Evolutionary conservation across 164 flowering plant genomes (phyloP), one percentile per base, ranked within the genome.

Genomic region (Taxillus chinensis): DNA sequence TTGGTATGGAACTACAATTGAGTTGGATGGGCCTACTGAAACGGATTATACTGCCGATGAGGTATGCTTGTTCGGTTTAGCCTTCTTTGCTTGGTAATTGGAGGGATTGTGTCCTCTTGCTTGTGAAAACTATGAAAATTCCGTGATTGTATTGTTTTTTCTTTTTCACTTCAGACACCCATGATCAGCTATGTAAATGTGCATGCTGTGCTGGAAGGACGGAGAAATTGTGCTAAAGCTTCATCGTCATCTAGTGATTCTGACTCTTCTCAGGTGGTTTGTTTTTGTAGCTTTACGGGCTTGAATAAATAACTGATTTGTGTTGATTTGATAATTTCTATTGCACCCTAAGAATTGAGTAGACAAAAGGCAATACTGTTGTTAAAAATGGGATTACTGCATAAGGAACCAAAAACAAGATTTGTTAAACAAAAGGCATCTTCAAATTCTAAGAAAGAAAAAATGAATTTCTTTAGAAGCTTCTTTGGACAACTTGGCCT

Each of bases 1-100:
- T 37, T 93, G 99, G 99, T 78, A 86, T 73, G 97, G 99, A 53
- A 96, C 99, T 10, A 86, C 92, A 39, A 80, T 90, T 62, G 99
- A 93, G 69, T 74, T 90, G 80, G 89, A 90, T 61, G 93, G 96
- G 53, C 50, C 62, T 2, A 83, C 93, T 48, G 97, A 93, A 71
- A 88, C 92, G 37, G 96, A 93, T 68, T 93, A 93, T 70, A 83
- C 85, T 45, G 97, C 92, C 0, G 97, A 93, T 74, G 96, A 93
- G 97, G 99, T 87, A 73, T 60, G 43, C 52, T 11, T 15, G 56
- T 55, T 7, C 52, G 8, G 12, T 45, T 57, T 49, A 5, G 1
- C 9, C 12, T 45, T 11, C 40, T 0, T 39, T 15, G 57, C 16
- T 2, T 45, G 7, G 53, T 42, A 55, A 39, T 40, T 62, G 12